phyloP scores from a whole-genome alignment of 2,329 filamentous ascomycete species.

The Neocucurbitaria cava region DNA sequence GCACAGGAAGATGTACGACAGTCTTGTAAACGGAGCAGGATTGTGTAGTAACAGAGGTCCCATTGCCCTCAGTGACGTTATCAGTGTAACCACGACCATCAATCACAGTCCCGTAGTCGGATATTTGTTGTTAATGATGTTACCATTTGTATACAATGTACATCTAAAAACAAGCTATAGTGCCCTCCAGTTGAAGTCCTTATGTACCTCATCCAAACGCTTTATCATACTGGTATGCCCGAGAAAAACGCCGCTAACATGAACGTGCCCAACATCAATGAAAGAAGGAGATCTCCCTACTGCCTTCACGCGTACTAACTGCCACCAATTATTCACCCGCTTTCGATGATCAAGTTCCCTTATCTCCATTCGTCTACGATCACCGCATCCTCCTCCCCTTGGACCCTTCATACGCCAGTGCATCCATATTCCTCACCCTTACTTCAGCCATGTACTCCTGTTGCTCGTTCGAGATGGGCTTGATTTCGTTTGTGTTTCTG shows the following conservation, averaged over 20 bases:
- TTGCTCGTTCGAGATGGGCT: conserved; percentile 17
- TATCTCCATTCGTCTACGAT: too few relatives aligned
- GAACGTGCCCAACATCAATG: background rate
- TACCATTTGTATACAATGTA: background rate
- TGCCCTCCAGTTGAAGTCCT: background rate
- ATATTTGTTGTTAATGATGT: background rate
- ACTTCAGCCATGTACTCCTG: conserved; percentile 33
- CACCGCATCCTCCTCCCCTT: background rate
- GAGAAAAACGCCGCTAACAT: background rate
- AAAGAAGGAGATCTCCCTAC: background rate
- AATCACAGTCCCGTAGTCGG: too few relatives aligned
- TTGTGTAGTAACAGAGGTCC: too few relatives aligned
- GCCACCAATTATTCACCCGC: background rate
- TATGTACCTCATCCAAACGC: background rate
- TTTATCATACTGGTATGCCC: background rate
- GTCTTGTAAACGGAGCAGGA: too few relatives aligned
- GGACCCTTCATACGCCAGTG: conserved; percentile 17
- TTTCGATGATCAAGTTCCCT: background rate
- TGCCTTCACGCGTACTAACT: background rate
- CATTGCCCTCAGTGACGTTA: too few relatives aligned
- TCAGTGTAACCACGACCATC: too few relatives aligned
- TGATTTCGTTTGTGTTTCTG: conserved; percentile 12
- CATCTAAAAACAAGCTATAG: background rate
- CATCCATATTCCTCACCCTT: conserved; percentile 17
- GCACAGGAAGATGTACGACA: too few relatives aligned